Percentiles rank a stretch among this genome's conserved stretches.
phyloP scores from a whole-genome alignment of 768 basidiomycete genomes.

The Tulasnella sp. region DNA sequence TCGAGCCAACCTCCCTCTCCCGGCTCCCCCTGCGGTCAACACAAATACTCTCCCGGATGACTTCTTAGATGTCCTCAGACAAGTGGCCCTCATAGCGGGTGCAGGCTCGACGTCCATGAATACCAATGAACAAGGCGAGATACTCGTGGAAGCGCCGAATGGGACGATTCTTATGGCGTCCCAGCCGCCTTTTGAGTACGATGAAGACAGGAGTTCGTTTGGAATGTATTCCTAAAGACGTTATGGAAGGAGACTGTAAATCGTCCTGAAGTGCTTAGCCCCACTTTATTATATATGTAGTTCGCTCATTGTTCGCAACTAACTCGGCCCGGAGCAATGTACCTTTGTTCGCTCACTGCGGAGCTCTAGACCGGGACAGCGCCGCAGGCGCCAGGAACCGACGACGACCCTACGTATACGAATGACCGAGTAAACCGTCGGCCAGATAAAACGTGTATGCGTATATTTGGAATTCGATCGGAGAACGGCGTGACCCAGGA shows the following conservation, averaged over 20 bases:
- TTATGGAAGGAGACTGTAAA: not conserved
- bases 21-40: not conserved
- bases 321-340: no score
- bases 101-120: not conserved
- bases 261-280: no score
- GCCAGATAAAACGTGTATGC: not conserved
- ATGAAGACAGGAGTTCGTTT: slow-evolving; percentile 15
- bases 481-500: not conserved
- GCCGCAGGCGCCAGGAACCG: not conserved
- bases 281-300: no score
- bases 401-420: not conserved
- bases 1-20: slow-evolving; percentile 40
- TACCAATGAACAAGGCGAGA: slow-evolving; percentile 1
- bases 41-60: slow-evolving; percentile 22
- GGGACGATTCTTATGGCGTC: not conserved
- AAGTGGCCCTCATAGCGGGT: slow-evolving; percentile 1
- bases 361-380: no score
- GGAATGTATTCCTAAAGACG: slow-evolving; percentile 13
- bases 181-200: slow-evolving; percentile 2
- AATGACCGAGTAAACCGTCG: not conserved
- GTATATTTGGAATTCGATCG: not conserved
- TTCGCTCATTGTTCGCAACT: no score
- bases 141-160: slow-evolving; percentile 1
- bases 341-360: no score
- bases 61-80: slow-evolving; percentile 19